A percentile compares a stretch with the other conserved stretches of the same genome.
These are phyloP conservation scores for Monilinia fructicola DNA, from an alignment of 2,329 filamentous ascomycete genomes.

Conservation along the genomic window DNA sequence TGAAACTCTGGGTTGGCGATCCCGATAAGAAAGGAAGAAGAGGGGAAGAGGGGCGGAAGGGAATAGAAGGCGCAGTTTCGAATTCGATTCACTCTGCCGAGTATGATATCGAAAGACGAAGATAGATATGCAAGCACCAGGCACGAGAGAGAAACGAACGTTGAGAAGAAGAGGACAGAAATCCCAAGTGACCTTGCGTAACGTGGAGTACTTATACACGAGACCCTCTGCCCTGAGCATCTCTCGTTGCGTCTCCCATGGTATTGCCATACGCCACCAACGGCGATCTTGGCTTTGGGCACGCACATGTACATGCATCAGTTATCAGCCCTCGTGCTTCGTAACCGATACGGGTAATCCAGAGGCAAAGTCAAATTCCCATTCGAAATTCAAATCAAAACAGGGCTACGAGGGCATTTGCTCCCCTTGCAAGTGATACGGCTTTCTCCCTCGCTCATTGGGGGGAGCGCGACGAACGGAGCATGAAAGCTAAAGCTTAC, in stretches of 20 bases:
- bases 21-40: too few species aligned
- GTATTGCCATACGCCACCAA: neutral
- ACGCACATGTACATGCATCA: conserved; percentile 1
- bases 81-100: conserved; percentile 14
- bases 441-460: too few species aligned
- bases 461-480: neutral
- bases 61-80: neutral
- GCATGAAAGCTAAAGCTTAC: neutral
- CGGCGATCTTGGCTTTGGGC: neutral
- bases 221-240: neutral
- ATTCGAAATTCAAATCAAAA: neutral
- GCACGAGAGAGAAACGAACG: neutral
- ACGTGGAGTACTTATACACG: conserved; percentile 15
- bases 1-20: neutral
- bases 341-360: conserved; percentile 16
- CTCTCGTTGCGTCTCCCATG: conserved; percentile 7
- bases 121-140: neutral
- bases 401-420: neutral
- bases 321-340: conserved; percentile 1
- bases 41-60: too few species aligned
- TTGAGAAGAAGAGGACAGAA: neutral
- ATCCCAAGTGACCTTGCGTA: neutral
- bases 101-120: conserved; percentile 8
- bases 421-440: neutral
- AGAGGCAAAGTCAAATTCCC: neutral